A percentile compares a stretch with the other conserved stretches of the same genome.
Evolutionary conservation across 331 rosid species (phyloP).

Genomic region (Pyrus hybrid): DNA sequence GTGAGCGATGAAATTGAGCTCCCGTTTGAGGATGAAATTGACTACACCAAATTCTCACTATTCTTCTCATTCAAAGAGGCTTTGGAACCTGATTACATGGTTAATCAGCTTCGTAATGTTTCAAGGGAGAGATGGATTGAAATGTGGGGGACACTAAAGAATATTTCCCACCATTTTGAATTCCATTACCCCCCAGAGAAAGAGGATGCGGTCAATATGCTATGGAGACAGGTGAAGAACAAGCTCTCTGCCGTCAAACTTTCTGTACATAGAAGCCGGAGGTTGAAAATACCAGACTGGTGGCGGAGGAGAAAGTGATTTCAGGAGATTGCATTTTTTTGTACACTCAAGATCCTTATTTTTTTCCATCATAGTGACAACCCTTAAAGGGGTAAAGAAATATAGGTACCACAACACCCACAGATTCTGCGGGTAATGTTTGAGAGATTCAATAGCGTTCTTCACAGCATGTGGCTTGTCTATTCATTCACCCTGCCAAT

Average conservation of each 20-base stretch:
- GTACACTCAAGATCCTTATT: constrained; percentile 30
- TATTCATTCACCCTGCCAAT: background rate
- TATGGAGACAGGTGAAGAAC: constrained; percentile 93
- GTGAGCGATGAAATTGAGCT: constrained; percentile 92
- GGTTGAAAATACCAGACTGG: constrained; percentile 91
- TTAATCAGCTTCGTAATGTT: constrained; percentile 54
- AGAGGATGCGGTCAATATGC: constrained; percentile 87
- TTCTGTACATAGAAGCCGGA: constrained; percentile 58
- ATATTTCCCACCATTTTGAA: constrained; percentile 67
- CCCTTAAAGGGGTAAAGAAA: constrained; percentile 16
- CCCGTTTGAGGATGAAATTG: constrained; percentile 86
- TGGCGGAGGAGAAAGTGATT: constrained; percentile 58
- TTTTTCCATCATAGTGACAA: constrained; percentile 8
- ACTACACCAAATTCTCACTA: constrained; percentile 63
- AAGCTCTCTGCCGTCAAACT: constrained; percentile 75
- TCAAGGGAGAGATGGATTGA: constrained; percentile 80
- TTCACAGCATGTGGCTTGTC: background rate
- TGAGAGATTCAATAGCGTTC: constrained; percentile 12
- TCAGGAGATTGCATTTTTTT: constrained; percentile 4
- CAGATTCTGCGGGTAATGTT: background rate
- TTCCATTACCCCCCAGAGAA: constrained; percentile 76
- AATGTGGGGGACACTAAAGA: constrained; percentile 80
- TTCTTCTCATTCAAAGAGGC: constrained; percentile 93
- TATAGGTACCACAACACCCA: background rate
- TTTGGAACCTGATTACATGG: constrained; percentile 69